Percentiles rank a stretch among this genome's conserved stretches.
Evolutionary conservation across 108 stramenopile genomes (phyloP).

Genomic region (Pseudonitzschia pungens): DNA sequence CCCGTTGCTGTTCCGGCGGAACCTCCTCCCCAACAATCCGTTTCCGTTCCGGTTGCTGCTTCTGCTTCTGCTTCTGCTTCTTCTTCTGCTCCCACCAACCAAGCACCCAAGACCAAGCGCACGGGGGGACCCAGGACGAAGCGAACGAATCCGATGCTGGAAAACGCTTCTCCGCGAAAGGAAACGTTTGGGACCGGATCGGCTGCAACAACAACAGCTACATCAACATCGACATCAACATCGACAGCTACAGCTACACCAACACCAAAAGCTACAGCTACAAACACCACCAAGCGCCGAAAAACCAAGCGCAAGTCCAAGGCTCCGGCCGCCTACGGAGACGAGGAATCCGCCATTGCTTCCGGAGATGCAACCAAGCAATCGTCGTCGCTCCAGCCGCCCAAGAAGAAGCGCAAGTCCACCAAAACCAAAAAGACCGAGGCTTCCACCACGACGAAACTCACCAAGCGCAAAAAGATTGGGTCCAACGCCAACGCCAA

Average conservation of each 20-base stretch:
- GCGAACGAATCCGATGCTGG: constrained; percentile 19
- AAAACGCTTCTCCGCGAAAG: background rate
- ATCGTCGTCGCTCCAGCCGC: background rate
- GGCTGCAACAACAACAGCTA: constrained; percentile 4
- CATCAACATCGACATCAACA: background rate
- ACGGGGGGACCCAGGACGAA: constrained; percentile 30
- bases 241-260: background rate
- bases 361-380: constrained; percentile 10
- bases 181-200: too few relatives aligned
- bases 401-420: constrained; percentile 36
- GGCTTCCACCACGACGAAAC: background rate
- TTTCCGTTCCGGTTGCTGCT: too few relatives aligned
- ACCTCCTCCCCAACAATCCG: background rate
- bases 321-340: constrained; percentile 22
- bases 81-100: too few relatives aligned
- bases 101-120: constrained; percentile 5
- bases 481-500: background rate
- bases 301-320: constrained; percentile 43
- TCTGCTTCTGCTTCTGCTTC: too few relatives aligned
- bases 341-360: constrained; percentile 21
- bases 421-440: constrained; percentile 9
- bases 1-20: background rate
- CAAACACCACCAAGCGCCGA: constrained; percentile 14
- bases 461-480: background rate
- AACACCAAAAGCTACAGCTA: background rate